phyloP scores from a whole-genome alignment of 2,329 filamentous ascomycete genomes.

The Neoarthrinium moseri region DNA sequence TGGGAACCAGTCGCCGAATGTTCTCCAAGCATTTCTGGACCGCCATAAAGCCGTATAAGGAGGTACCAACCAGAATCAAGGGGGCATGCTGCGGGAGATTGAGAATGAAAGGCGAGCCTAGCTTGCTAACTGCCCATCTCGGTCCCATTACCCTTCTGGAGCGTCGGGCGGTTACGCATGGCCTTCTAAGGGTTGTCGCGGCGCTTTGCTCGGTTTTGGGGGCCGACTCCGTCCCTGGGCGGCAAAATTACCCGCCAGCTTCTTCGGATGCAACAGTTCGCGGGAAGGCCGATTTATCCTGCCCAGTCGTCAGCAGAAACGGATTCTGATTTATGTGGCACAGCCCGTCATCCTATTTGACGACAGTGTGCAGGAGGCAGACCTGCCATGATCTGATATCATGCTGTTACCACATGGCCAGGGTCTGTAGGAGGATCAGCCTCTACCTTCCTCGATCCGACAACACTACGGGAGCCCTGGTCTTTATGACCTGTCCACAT shows the following conservation, averaged over 20 bases:
- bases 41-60: no score
- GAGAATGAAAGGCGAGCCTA: constrained; percentile 3
- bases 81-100: no score
- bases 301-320: neutral
- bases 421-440: no score
- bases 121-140: neutral
- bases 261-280: neutral
- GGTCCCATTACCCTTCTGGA: neutral
- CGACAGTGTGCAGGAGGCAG: no score
- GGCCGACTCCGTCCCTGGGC: neutral
- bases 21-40: no score
- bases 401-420: no score
- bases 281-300: constrained; percentile 1
- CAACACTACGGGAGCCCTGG: no score
- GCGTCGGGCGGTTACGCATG: neutral
- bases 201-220: constrained; percentile 6
- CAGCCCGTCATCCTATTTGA: neutral
- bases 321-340: neutral
- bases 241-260: constrained; percentile 10
- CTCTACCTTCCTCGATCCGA: no score
- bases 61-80: no score
- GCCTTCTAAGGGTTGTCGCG: neutral
- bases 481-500: no score
- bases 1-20: no score
- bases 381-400: no score